Conservation (phyloP, 163 green algal genomes). For the Scenedesmus sp. region DNA sequence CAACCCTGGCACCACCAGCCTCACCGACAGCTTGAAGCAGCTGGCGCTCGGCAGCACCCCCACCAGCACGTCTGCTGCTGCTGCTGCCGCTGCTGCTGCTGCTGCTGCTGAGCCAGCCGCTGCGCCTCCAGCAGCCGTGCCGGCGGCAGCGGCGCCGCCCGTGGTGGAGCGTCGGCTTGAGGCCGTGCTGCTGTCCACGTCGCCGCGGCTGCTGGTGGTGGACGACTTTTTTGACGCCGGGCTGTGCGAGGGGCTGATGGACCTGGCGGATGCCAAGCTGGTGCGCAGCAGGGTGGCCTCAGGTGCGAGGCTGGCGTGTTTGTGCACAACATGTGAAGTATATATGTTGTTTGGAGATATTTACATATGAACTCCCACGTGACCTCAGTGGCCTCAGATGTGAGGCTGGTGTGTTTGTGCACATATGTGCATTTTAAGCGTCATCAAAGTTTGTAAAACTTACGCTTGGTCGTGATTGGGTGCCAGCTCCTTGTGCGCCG, state of each 20-base stretch:
- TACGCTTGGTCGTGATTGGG: too few species aligned
- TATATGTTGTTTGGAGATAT: neutral
- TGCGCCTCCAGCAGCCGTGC: too few species aligned
- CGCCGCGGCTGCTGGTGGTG: slow-evolving; percentile 46
- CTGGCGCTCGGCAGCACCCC: neutral
- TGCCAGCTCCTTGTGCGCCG: too few species aligned
- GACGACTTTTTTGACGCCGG: slow-evolving; percentile 37
- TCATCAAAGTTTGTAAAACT: too few species aligned
- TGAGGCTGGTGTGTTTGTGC: too few species aligned
- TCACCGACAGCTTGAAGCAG: neutral
- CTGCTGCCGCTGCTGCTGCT: neutral
- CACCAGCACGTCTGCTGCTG: too few species aligned
- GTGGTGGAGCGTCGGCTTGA: neutral
- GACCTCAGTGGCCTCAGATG: too few species aligned
- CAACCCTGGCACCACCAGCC: neutral
- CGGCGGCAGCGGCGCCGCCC: neutral
- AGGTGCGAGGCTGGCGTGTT: neutral
- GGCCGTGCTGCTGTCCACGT: slow-evolving; percentile 36
- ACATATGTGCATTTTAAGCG: too few species aligned
- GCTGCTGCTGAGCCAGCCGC: neutral
- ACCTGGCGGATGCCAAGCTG: slow-evolving; percentile 9
- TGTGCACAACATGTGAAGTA: neutral
- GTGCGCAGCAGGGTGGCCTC: slow-evolving; percentile 53
- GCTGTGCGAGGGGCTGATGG: slow-evolving; percentile 38
- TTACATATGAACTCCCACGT: too few species aligned